Evolutionary conservation across 805 yeast species (phyloP), one percentile per base, ranked within the genome.

Genomic region (Lipomyces sp.): DNA sequence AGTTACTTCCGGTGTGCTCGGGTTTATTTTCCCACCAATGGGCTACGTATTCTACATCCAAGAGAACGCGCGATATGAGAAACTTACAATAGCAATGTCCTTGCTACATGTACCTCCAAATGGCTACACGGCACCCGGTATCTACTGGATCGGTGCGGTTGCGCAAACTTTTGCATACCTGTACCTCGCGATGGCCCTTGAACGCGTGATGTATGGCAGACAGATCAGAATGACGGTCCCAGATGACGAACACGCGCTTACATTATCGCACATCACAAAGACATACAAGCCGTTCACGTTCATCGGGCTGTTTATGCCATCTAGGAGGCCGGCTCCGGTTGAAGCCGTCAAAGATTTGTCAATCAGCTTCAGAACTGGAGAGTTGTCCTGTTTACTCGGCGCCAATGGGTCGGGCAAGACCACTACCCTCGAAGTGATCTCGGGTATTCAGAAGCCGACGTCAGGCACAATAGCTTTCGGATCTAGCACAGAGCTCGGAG

Each of bases 351-450:
- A 74, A 56, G 69, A 75, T 32, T 59, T 77, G 32, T 64, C 72
- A 30, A 63, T 74, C 8, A 39, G 48, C 5, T 71, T 77, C 39
- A 65, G 67, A 13, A 53, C 57, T 15, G 80, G 79, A 18, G 77
- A 77, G 60, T 75, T 77, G 32, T 70, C 75, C n/a, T 74, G 78
- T 59, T 63, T 77, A 24, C 71, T 77, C 1, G 80, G 80, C 33
- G 75, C 80, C 8, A 77, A 77, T 69, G 80, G 80, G 4, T 76
- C 79, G 2, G 80, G 80, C 24, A 77, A 77, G 63, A 77, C 80
- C 4, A 77, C 80, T 2, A 77, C 79, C 13, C 66, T 77, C 35
- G 79, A 77, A 50, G 75, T 77, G 74, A 72, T 77, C 35, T 69
- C 79, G 18, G 79, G 79, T 15, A 32, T 65, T 7, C 69, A 67